Conservation (phyloP, 495 filamentous ascomycete genomes). For the Darksidea phi region DNA sequence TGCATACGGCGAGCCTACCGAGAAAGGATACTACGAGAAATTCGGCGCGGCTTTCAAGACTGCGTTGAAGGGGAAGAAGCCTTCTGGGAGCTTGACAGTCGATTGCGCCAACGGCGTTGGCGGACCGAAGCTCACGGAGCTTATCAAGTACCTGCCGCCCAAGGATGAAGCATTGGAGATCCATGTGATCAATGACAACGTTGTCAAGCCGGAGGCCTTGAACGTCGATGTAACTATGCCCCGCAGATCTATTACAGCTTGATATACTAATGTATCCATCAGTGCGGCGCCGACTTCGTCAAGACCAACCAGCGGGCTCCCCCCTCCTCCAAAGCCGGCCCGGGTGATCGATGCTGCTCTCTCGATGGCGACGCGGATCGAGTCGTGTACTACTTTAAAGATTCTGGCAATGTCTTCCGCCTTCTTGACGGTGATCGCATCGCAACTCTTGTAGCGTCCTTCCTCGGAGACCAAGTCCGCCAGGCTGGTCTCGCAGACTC, state of each 20-base stretch:
- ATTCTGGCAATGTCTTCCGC: slow-evolving; percentile 76
- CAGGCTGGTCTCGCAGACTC: slow-evolving; percentile 74
- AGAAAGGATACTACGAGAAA: slow-evolving; percentile 94
- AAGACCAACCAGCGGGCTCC: slow-evolving; percentile 95
- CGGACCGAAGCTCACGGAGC: slow-evolving; percentile 82
- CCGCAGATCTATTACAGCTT: background rate
- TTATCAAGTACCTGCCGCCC: slow-evolving; percentile 78
- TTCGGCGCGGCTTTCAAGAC: slow-evolving; percentile 71
- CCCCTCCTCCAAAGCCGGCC: slow-evolving; percentile 70
- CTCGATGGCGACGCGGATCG: slow-evolving; percentile 95
- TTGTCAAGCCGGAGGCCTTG: slow-evolving; percentile 79
- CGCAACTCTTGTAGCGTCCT: slow-evolving; percentile 87
- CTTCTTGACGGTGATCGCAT: slow-evolving; percentile 96
- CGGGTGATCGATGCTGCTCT: slow-evolving; percentile 81
- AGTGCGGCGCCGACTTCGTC: slow-evolving; percentile 96
- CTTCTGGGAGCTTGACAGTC: slow-evolving; percentile 67
- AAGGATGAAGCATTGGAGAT: slow-evolving; percentile 68
- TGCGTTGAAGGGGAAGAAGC: slow-evolving; percentile 71
- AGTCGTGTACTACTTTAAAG: slow-evolving; percentile 90
- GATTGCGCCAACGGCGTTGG: slow-evolving; percentile 98
- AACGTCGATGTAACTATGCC: slow-evolving; percentile 70
- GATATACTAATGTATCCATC: slow-evolving; percentile 20
- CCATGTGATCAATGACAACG: slow-evolving; percentile 86
- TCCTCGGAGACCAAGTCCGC: slow-evolving; percentile 84
- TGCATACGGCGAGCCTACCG: slow-evolving; percentile 82